phyloP scores from a whole-genome alignment of 371 early-diverging fungal genomes.

The Dichotomocladium elegans region DNA sequence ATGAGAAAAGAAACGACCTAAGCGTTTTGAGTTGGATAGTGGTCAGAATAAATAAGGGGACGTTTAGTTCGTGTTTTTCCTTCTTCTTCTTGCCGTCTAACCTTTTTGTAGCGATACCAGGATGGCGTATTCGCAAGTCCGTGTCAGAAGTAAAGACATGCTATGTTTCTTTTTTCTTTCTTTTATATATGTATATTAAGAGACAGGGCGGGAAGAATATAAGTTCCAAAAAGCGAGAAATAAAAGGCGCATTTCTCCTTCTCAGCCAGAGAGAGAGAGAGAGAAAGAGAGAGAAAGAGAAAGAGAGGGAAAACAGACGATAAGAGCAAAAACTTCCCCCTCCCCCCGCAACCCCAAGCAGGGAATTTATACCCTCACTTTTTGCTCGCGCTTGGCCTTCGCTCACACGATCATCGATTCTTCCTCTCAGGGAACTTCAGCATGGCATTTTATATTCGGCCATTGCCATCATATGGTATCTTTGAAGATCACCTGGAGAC shows the following conservation, averaged over 20 bases:
- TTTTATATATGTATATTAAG: not conserved
- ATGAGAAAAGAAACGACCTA: slow-evolving; percentile 31
- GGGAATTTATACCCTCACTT: no score
- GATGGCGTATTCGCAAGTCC: slow-evolving; percentile 47
- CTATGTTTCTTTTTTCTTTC: not conserved
- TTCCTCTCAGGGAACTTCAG: no score
- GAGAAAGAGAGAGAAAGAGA: not conserved
- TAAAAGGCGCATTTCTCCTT: not conserved
- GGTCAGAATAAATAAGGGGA: slow-evolving; percentile 5
- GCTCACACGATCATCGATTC: no score
- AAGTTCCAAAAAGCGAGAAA: slow-evolving; percentile 4
- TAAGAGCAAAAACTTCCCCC: no score
- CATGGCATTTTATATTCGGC: no score
- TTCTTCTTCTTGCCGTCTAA: slow-evolving; percentile 10
- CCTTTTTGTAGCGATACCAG: slow-evolving; percentile 45
- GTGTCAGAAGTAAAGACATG: slow-evolving; percentile 44
- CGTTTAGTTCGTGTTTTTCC: not conserved
- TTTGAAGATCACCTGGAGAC: no score
- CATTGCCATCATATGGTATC: no score
- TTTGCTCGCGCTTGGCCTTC: no score
- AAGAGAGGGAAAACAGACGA: not conserved
- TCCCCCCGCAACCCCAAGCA: no score
- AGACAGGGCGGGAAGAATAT: not conserved
- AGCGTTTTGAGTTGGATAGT: not conserved
- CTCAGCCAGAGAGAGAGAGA: not conserved